Evolutionary conservation across 371 early-diverging fungal genomes (phyloP).

Genomic region (Rhizopus sp.): DNA sequence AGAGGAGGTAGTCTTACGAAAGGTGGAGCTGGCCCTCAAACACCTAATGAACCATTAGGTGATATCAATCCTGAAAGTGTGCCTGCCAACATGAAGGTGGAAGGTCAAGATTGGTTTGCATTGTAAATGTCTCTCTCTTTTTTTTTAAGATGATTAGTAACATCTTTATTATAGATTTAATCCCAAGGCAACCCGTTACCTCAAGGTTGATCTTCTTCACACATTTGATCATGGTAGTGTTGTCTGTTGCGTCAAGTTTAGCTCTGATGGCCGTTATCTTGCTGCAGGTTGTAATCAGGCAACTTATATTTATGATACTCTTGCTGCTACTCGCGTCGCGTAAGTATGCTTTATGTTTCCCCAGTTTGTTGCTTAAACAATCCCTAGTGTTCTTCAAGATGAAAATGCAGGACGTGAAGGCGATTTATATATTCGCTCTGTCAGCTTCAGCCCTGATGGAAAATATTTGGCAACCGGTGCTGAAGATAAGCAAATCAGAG

Average conservation of each 20-base stretch:
- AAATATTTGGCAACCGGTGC: slow-evolving; percentile 94
- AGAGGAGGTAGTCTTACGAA: background rate
- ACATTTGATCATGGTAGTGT: slow-evolving; percentile 85
- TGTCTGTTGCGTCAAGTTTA: slow-evolving; percentile 95
- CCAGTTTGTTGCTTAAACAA: background rate
- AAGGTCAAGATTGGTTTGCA: slow-evolving; percentile 91
- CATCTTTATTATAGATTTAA: slow-evolving; percentile 52
- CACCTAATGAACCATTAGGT: slow-evolving; percentile 42
- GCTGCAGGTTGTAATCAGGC: slow-evolving; percentile 93
- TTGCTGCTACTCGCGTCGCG: slow-evolving; percentile 52
- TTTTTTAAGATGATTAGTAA: background rate
- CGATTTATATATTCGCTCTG: slow-evolving; percentile 94
- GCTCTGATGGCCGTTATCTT: slow-evolving; percentile 83
- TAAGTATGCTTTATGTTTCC: slow-evolving; percentile 12
- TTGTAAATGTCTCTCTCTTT: slow-evolving; percentile 54
- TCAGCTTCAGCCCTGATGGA: slow-evolving; percentile 96
- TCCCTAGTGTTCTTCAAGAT: slow-evolving; percentile 73
- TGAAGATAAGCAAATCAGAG: slow-evolving; percentile 93
- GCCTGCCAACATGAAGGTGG: slow-evolving; percentile 81
- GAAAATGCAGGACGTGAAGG: slow-evolving; percentile 70
- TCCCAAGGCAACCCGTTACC: slow-evolving; percentile 65
- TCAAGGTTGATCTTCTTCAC: slow-evolving; percentile 82
- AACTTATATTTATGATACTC: slow-evolving; percentile 84
- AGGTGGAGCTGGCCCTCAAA: background rate
- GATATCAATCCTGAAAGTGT: slow-evolving; percentile 86